Evolutionary conservation across 257 asterid species (phyloP).

Genomic region (Petunia axillaris): DNA sequence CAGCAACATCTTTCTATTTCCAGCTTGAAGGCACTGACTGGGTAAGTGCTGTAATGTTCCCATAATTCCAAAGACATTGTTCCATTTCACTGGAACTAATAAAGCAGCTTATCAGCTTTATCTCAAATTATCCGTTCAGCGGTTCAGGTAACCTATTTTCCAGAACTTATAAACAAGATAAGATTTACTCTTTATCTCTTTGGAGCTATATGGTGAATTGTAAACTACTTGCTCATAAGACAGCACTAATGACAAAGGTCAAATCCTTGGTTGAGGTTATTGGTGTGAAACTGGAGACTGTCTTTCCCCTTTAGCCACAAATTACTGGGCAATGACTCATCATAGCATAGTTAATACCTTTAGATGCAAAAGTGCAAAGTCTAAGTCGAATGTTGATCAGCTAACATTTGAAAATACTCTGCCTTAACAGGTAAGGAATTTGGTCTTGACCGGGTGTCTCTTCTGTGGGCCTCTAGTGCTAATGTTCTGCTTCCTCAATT

Average conservation of each 20-base stretch:
- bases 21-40: conserved; percentile 79
- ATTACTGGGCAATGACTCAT: not conserved
- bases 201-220: not conserved
- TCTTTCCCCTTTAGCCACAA: not conserved
- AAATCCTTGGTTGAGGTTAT: not conserved
- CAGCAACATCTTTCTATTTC: conserved; percentile 63
- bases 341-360: not conserved
- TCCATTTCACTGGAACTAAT: no score
- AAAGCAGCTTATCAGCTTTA: no score
- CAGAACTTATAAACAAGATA: no score
- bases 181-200: no score
- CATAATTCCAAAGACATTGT: not conserved
- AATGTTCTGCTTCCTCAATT: conserved; percentile 37
- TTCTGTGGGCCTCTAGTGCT: conserved; percentile 35
- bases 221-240: conserved; percentile 3
- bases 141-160: no score
- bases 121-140: no score
- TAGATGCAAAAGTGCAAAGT: not conserved
- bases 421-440: conserved; percentile 33
- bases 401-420: conserved; percentile 5
- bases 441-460: conserved; percentile 35
- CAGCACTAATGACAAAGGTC: not conserved
- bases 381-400: not conserved
- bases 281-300: not conserved
- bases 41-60: conserved; percentile 39